Base-by-base conservation (phyloP, 306 rosid genomes). In the Sophora flavescens region DNA sequence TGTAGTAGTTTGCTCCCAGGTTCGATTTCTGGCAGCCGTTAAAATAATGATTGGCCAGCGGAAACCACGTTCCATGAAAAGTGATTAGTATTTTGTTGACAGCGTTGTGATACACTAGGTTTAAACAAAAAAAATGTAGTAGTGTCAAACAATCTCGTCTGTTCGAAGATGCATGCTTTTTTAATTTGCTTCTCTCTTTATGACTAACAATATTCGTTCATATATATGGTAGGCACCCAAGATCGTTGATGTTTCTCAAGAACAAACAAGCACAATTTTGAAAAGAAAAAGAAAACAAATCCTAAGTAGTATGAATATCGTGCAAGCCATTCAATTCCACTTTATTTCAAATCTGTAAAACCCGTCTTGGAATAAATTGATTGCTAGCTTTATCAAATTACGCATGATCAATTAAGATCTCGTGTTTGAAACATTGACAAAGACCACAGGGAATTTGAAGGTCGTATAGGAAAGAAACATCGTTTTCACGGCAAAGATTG, bases 371-470 rank as follows among this genome's bases (percentile, higher is more conserved):
- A 80, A 78, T 77, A 77, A 54, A 71, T 62, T 30, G 78, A 62
- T 79, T 22, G 22, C 14, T 75, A 22, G 69, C 81, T 75, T 78
- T 81, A 72, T 78, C 71, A 72, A 18, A 47, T 69, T 88, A 79
- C 83, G 85, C 86, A 83, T 77, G 85, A 85, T 83, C 81, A 76
- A 72, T 39, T 7, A 86, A 86, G 86, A 89, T 81, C 77, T 77
- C 59, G 17, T 74, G 57, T 72, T 85, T 76, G 86, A 81, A 77
- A 72, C 42, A 57, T 68, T 38, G 77, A 76, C 63, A 56, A 80
- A 75, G 9, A 51, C 70, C 78, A 42, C 61, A 15, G 72, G 72
- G 9, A 44, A 16, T 59, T 59, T 72, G 62, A 72, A 59, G 44
- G 11, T 66, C 48, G 12, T n/a, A 2, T 14, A 52, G 32, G 12